These are phyloP conservation scores for Xylariaceae sp. DNA, from an alignment of 2,329 filamentous ascomycete genomes.

Conservation along the genomic window DNA sequence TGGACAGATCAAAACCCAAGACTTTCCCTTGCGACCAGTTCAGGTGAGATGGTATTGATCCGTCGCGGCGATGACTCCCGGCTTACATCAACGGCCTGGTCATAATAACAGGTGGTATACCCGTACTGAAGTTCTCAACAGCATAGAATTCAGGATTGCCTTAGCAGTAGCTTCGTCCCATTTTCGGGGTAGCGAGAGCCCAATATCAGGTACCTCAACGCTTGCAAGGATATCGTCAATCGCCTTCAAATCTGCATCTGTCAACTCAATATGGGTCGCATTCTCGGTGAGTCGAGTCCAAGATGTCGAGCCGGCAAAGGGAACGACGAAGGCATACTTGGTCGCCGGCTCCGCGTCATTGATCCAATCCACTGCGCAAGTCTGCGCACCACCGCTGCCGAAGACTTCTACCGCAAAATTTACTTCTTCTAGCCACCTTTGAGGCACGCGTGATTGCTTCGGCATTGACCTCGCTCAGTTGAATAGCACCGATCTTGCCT, in stretches of 20 bases:
- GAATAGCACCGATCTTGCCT: conserved; percentile 42
- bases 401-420: conserved; percentile 40
- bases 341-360: conserved; percentile 34
- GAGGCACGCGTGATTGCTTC: conserved; percentile 37
- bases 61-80: too few relatives aligned
- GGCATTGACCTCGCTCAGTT: conserved; percentile 40
- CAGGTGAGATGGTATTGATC: too few relatives aligned
- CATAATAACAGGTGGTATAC: too few relatives aligned
- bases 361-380: conserved; percentile 49
- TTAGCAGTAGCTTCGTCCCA: neutral
- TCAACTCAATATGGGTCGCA: conserved; percentile 5
- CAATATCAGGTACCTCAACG: conserved; percentile 1
- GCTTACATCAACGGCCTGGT: too few relatives aligned
- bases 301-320: conserved; percentile 31
- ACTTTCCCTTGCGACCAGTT: too few relatives aligned
- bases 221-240: neutral
- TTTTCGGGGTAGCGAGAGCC: neutral
- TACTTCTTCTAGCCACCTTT: conserved; percentile 39
- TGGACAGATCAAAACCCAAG: too few relatives aligned
- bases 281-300: conserved; percentile 46
- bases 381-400: conserved; percentile 33
- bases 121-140: too few relatives aligned
- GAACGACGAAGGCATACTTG: conserved; percentile 40
- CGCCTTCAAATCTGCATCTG: conserved; percentile 3
- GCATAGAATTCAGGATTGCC: neutral